Percentiles rank a stretch among this genome's conserved stretches.
These are phyloP conservation scores for Epichloe brachyelytri DNA, from an alignment of 2,329 filamentous ascomycete genomes.

Conservation along the genomic window DNA sequence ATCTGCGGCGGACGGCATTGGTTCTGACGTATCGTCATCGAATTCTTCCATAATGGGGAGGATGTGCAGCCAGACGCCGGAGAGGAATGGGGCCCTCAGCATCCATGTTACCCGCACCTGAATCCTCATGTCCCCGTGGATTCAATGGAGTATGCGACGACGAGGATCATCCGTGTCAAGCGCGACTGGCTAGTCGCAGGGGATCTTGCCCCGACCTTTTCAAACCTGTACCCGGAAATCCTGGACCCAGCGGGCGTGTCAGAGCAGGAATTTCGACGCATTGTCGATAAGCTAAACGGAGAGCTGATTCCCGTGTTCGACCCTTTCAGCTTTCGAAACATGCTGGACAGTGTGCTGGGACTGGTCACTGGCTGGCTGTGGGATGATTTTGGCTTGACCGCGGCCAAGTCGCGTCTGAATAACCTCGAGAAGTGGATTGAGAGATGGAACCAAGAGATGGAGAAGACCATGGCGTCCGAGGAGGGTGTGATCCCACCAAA, in stretches of 20 bases:
- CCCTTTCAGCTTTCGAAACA: constrained; percentile 63
- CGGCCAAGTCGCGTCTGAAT: constrained; percentile 57
- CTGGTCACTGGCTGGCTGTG: constrained; percentile 84
- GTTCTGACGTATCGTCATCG: constrained; percentile 41
- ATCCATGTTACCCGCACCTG: constrained; percentile 87
- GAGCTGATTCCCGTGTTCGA: constrained; percentile 67
- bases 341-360: constrained; percentile 67
- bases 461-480: constrained; percentile 38
- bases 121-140: constrained; percentile 79
- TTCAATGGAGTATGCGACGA: constrained; percentile 61
- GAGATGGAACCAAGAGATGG: constrained; percentile 68
- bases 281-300: constrained; percentile 72
- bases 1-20: constrained; percentile 38
- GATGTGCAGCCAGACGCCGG: constrained; percentile 54
- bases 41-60: constrained; percentile 51
- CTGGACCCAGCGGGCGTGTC: constrained; percentile 69
- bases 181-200: constrained; percentile 86
- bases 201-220: constrained; percentile 85
- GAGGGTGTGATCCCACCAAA: constrained; percentile 46
- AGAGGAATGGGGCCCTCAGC: constrained; percentile 81
- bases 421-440: constrained; percentile 72
- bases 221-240: constrained; percentile 92
- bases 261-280: constrained; percentile 72
- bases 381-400: constrained; percentile 76
- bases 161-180: constrained; percentile 80